Evolutionary conservation across 345 rosid species (phyloP).

Genomic region (Brassica rapa): DNA sequence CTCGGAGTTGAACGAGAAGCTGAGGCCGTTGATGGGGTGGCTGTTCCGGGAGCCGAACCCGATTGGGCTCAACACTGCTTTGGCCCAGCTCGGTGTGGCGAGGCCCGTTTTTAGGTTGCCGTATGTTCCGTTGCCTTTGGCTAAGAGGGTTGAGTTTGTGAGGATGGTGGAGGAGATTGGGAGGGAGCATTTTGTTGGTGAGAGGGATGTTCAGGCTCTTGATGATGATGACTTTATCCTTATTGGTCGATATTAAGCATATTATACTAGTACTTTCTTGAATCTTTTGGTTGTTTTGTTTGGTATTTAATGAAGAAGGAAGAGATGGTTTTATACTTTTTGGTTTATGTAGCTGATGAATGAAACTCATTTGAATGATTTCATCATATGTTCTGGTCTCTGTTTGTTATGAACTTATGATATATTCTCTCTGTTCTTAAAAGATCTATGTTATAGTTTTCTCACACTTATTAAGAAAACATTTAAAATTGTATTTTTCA

Average conservation of each 20-base stretch:
- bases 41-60: slow-evolving; percentile 80
- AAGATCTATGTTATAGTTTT: no score
- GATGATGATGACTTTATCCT: slow-evolving; percentile 82
- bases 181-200: slow-evolving; percentile 77
- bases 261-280: neutral
- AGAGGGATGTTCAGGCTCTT: slow-evolving; percentile 69
- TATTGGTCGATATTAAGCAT: slow-evolving; percentile 56
- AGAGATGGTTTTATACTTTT: neutral
- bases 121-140: slow-evolving; percentile 70
- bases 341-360: slow-evolving; percentile 27
- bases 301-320: slow-evolving; percentile 11
- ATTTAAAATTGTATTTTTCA: no score
- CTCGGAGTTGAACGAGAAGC: slow-evolving; percentile 56
- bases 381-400: slow-evolving; percentile 12
- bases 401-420: neutral
- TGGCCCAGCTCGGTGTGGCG: slow-evolving; percentile 84
- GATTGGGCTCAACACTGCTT: slow-evolving; percentile 80
- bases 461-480: no score
- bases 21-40: slow-evolving; percentile 79
- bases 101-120: slow-evolving; percentile 90
- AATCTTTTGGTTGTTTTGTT: neutral
- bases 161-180: slow-evolving; percentile 72
- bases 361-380: slow-evolving; percentile 2
- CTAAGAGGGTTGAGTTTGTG: slow-evolving; percentile 75
- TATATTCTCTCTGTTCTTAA: no score